Base-by-base conservation (phyloP, 1,139 yeast genomes). In the Zygoascus hellenicus region DNA sequence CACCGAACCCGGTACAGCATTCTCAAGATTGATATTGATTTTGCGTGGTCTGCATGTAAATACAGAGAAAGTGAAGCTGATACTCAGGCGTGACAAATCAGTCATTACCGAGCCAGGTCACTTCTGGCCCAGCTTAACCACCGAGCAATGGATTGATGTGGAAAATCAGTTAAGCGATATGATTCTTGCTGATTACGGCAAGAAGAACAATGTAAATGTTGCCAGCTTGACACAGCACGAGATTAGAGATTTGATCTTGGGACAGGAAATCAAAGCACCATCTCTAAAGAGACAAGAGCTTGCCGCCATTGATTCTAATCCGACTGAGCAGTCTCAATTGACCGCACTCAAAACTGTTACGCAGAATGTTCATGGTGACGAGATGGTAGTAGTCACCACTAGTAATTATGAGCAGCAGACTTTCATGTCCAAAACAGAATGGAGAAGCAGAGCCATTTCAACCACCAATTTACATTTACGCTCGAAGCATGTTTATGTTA, bases 281-380 rank as follows among this genome's bases (percentile, higher is more conserved):
- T 86, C 96, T 0, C 82, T 80, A 17, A 78, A 83, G 57, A 76
- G 97, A 56, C 87, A 81, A 62, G 87, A 83, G 58, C 77, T 87
- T 64, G 82, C 92, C 0, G 92, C 85, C 48, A 74, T 88, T 48
- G 96, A 88, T 53, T 16, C 42, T 13, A 19, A 30, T 10, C 28
- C 42, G 11, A 41, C 36, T 16, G 46, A 36, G 31, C 64, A 63
- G 7, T 62, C 66, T 10, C 70, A 77, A 54, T 67, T 82, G 31
- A 81, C 94, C 0, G 96, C 96, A 0, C 74, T 85, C 58, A 90
- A 88, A 58, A 81, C 95, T 0, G 82, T 82, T 48, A 86, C 96
- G 0, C 81, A 83, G 26, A 94, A 89, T 61, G 95, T 88, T 2
- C 97, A 90, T 59, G 99, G 99, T 34, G 98, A 92, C 61, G 95